These are phyloP conservation scores for Halenospora varia DNA, from an alignment of 495 filamentous ascomycete species.

Conservation along the genomic window DNA sequence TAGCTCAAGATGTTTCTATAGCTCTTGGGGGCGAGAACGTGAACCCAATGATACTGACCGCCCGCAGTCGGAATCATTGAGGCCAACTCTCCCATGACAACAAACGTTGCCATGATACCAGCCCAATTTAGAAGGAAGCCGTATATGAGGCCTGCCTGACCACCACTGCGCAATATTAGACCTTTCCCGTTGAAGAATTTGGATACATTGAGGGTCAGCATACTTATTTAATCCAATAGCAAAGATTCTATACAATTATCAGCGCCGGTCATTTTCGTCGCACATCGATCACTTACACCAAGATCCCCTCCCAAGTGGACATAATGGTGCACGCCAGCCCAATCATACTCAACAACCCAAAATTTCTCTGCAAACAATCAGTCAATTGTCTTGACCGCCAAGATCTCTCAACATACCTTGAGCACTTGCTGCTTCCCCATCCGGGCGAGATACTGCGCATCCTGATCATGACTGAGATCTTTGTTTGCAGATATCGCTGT, in stretches of 20 bases:
- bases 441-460: conserved; percentile 37
- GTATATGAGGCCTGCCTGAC: conserved; percentile 46
- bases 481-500: neutral
- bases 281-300: conserved; percentile 16
- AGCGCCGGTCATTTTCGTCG: neutral
- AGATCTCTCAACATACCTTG: conserved; percentile 28
- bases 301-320: conserved; percentile 38
- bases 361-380: conserved; percentile 25
- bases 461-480: conserved; percentile 19
- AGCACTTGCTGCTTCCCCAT: conserved; percentile 48
- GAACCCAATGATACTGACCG: conserved; percentile 26
- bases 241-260: neutral
- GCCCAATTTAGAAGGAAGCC: conserved; percentile 44
- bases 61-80: conserved; percentile 28
- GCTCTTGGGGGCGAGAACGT: conserved; percentile 33
- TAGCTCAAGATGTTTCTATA: conserved; percentile 37
- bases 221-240: neutral
- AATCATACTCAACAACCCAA: conserved; percentile 41
- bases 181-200: neutral
- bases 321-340: conserved; percentile 40
- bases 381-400: neutral
- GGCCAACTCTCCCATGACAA: conserved; percentile 38
- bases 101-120: conserved; percentile 37
- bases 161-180: conserved; percentile 30
- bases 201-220: neutral